Conservation (phyloP, 176 grass and related monocot genomes). For the Oryza australiensis region DNA sequence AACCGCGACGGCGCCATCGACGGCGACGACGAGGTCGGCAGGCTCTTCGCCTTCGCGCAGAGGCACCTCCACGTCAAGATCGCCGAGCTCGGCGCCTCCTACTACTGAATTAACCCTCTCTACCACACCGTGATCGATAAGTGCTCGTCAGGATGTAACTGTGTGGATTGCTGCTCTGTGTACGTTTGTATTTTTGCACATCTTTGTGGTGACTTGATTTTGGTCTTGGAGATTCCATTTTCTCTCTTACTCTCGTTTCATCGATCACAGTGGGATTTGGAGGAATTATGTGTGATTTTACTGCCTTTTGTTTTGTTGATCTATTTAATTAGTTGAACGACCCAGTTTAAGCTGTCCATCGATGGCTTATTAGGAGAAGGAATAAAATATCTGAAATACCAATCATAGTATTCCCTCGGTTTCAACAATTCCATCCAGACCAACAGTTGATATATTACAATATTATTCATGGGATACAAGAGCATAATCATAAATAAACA, state of each 20-base stretch:
- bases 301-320: too few species aligned
- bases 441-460: too few species aligned
- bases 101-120: neutral
- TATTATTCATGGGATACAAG: too few species aligned
- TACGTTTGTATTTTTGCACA: neutral
- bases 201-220: neutral
- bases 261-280: neutral
- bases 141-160: neutral
- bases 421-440: too few species aligned
- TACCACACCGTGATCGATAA: neutral
- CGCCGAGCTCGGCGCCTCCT: conserved; percentile 39
- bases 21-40: conserved; percentile 35
- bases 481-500: too few species aligned
- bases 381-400: too few species aligned
- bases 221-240: neutral
- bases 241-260: neutral
- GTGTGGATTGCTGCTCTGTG: neutral
- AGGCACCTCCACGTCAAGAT: conserved; percentile 62
- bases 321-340: neutral
- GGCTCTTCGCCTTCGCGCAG: conserved; percentile 64
- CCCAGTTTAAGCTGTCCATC: neutral
- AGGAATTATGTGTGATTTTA: neutral
- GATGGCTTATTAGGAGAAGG: too few species aligned
- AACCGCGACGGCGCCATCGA: conserved; percentile 51
- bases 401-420: too few species aligned